Conservation (phyloP, 805 yeast species). For the Metschnikowia similis region DNA sequence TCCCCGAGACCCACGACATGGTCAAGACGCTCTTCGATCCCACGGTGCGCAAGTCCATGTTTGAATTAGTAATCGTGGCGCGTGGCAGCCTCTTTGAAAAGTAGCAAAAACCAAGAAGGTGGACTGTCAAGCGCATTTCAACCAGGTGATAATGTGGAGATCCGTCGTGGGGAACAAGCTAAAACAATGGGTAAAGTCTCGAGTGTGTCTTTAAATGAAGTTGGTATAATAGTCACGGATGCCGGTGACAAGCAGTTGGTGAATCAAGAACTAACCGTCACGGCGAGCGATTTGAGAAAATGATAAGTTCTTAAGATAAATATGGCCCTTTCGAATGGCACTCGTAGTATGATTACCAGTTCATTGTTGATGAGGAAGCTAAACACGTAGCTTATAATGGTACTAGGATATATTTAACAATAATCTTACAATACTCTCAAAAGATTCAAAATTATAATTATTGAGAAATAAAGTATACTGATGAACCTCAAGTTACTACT, state of each 20-base stretch:
- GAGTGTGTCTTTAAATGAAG: slow-evolving; percentile 55
- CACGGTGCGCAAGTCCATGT: slow-evolving; percentile 58
- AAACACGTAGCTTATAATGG: too few relatives aligned
- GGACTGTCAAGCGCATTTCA: slow-evolving; percentile 53
- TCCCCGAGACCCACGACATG: slow-evolving; percentile 77
- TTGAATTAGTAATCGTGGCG: slow-evolving; percentile 57
- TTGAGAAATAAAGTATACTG: too few relatives aligned
- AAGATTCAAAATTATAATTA: too few relatives aligned
- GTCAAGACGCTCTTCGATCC: slow-evolving; percentile 79
- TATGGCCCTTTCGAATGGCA: too few relatives aligned
- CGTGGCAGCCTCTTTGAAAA: slow-evolving; percentile 81
- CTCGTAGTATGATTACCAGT: too few relatives aligned
- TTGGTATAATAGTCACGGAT: slow-evolving; percentile 47
- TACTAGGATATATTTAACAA: too few relatives aligned
- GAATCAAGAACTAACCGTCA: slow-evolving; percentile 69
- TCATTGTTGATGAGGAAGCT: too few relatives aligned
- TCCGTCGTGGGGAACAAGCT: slow-evolving; percentile 88
- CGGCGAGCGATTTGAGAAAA: slow-evolving; percentile 76
- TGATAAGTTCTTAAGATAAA: too few relatives aligned
- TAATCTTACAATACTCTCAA: too few relatives aligned
- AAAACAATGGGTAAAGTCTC: slow-evolving; percentile 80
- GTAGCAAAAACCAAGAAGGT: slow-evolving; percentile 29
- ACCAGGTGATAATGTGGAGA: slow-evolving; percentile 92
- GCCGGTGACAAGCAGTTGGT: slow-evolving; percentile 54
- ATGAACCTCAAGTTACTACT: too few relatives aligned